These are phyloP conservation scores for Ceriops tagal DNA, from an alignment of 345 rosid genomes.

Conservation along the genomic window DNA sequence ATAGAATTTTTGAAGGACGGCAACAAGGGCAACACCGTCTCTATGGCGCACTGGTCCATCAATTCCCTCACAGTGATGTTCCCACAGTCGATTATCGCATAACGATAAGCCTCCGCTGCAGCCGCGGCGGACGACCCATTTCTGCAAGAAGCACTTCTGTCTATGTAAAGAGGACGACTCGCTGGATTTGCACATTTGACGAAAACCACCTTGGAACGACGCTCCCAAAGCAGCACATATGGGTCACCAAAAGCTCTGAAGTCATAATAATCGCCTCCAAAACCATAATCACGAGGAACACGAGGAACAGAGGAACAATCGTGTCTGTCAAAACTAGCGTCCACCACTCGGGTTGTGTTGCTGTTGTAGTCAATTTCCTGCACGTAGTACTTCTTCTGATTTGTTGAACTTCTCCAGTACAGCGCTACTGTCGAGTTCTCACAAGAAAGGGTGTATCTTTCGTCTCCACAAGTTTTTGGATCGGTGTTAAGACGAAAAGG, in stretches of 20 bases:
- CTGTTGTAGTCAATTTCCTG: conserved; percentile 7
- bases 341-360: conserved; percentile 8
- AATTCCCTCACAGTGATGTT: neutral
- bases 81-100: too few relatives aligned
- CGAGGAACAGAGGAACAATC: conserved; percentile 11
- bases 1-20: neutral
- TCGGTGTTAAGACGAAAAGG: conserved; percentile 5
- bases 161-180: neutral
- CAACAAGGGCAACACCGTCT: neutral
- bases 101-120: neutral
- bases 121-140: too few relatives aligned
- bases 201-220: too few relatives aligned
- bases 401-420: too few relatives aligned
- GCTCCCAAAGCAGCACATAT: too few relatives aligned
- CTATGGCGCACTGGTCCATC: neutral
- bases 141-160: neutral
- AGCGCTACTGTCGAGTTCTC: neutral
- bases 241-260: too few relatives aligned
- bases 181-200: too few relatives aligned
- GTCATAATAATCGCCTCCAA: too few relatives aligned
- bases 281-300: neutral
- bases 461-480: neutral
- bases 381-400: neutral
- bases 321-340: neutral
- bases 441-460: neutral